Conservation (phyloP, 371 early-diverging fungal species). For the Gilbertella persicaria region DNA sequence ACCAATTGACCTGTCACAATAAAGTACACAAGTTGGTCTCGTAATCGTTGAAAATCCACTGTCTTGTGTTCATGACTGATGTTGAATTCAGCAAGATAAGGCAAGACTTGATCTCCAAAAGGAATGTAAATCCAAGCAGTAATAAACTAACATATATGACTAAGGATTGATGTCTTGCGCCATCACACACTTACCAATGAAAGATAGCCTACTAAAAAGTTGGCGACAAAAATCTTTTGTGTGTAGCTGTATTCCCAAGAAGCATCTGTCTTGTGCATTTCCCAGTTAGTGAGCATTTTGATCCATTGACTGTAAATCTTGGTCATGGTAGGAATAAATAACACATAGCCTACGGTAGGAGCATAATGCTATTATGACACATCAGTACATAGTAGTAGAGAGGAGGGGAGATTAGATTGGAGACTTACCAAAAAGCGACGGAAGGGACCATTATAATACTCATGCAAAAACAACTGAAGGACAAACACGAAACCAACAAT, state of each 20-base stretch:
- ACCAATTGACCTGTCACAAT: constrained; percentile 83
- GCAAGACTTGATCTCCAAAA: constrained; percentile 55
- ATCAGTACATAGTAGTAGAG: neutral
- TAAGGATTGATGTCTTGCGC: too few relatives aligned
- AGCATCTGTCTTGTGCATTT: constrained; percentile 80
- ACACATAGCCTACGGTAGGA: constrained; percentile 75
- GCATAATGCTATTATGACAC: constrained; percentile 55
- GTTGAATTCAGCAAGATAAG: constrained; percentile 40
- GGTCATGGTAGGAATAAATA: constrained; percentile 74
- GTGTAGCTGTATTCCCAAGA: constrained; percentile 72
- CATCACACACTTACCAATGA: constrained; percentile 61
- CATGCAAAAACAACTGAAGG: constrained; percentile 75
- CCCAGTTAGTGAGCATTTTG: constrained; percentile 68
- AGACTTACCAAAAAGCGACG: constrained; percentile 35
- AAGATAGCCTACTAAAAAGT: constrained; percentile 79
- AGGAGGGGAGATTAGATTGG: neutral
- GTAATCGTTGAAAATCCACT: constrained; percentile 65
- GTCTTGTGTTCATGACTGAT: constrained; percentile 48
- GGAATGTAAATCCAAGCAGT: constrained; percentile 90
- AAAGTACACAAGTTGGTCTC: constrained; percentile 74
- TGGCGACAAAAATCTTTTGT: constrained; percentile 84
- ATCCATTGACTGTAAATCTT: constrained; percentile 69
- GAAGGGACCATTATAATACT: constrained; percentile 85
- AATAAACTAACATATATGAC: too few relatives aligned
- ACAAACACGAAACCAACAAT: constrained; percentile 74